These are phyloP conservation scores for Colletotrichum lupini DNA, from an alignment of 2,329 filamentous ascomycete species.

Conservation along the genomic window DNA sequence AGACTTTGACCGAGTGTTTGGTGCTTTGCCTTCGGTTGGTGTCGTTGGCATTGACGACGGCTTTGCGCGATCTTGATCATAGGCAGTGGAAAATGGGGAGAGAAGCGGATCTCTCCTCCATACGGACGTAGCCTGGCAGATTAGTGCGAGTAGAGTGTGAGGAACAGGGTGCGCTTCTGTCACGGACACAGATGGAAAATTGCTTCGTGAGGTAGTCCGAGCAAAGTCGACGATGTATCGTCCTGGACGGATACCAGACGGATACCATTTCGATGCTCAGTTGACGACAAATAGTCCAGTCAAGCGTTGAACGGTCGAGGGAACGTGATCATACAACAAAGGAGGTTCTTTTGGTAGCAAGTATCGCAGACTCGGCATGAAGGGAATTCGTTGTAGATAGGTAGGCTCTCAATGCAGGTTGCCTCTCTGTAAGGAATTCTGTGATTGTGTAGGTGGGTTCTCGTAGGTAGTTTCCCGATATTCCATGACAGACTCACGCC, in stretches of 20 bases:
- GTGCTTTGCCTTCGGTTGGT: neutral
- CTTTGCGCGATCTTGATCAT: neutral
- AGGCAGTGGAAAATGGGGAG: neutral
- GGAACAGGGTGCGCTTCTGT: neutral
- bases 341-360: neutral
- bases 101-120: neutral
- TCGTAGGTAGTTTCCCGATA: neutral
- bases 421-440: neutral
- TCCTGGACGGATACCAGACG: neutral
- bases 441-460: neutral
- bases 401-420: neutral
- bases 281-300: neutral
- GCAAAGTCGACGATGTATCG: neutral
- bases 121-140: neutral
- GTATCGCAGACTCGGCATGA: neutral
- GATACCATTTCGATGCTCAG: neutral
- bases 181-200: neutral
- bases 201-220: neutral
- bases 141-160: neutral
- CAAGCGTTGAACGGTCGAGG: too few relatives aligned
- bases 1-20: slow-evolving; percentile 8
- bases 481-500: neutral
- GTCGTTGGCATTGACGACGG: neutral
- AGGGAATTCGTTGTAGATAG: neutral
- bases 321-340: too few relatives aligned